Percentiles rank a stretch among this genome's conserved stretches.
Evolutionary conservation across 73 alveolate species (phyloP).

Genomic region (Urostyla sp.): DNA sequence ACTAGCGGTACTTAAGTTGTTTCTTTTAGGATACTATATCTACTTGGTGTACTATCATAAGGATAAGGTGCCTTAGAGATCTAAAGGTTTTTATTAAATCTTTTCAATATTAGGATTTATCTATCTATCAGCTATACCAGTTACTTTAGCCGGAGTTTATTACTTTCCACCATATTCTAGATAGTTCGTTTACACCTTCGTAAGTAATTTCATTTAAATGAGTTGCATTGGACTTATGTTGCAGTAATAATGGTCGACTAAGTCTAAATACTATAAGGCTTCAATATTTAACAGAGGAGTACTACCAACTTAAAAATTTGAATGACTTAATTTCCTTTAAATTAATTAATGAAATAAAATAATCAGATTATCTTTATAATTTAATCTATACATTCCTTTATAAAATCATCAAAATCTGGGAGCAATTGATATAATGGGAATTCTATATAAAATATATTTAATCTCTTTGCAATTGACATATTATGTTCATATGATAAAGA

Average conservation of each 20-base stretch:
- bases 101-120: constrained; percentile 15
- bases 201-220: constrained; percentile 8
- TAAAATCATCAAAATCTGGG: constrained; percentile 49
- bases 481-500: neutral
- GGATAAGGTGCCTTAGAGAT: constrained; percentile 34
- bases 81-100: neutral
- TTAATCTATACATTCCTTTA: no score
- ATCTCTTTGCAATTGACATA: no score
- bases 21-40: neutral
- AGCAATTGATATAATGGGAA: neutral
- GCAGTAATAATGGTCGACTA: constrained; percentile 3
- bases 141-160: constrained; percentile 2
- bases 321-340: constrained; percentile 12
- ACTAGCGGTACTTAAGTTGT: constrained; percentile 5
- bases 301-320: constrained; percentile 27
- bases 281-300: constrained; percentile 11
- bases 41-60: constrained; percentile 21
- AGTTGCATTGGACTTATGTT: neutral
- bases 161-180: constrained; percentile 41
- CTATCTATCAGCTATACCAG: constrained; percentile 17
- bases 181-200: constrained; percentile 36
- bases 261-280: constrained; percentile 27
- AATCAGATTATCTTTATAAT: no score
- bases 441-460: neutral
- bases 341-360: no score